phyloP scores from a whole-genome alignment of 306 rosid species.

The Prosopis cineraria region DNA sequence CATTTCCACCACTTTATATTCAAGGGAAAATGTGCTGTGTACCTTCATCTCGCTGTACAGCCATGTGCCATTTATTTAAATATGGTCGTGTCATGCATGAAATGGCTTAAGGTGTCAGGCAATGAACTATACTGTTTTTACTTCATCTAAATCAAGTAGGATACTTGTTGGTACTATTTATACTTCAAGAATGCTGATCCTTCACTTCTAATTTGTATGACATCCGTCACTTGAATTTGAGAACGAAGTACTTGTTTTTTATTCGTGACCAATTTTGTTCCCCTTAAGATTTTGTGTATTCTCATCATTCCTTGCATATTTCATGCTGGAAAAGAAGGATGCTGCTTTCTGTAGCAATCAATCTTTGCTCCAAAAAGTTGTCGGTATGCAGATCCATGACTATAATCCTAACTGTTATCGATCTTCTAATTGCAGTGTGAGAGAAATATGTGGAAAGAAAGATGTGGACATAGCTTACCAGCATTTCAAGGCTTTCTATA shows the following conservation, averaged over 20 bases:
- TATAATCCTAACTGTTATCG: background rate
- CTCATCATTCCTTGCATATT: background rate
- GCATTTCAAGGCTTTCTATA: constrained; percentile 89
- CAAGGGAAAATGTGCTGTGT: background rate
- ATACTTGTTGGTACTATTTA: background rate
- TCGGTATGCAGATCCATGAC: constrained; percentile 15
- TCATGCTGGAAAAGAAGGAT: constrained; percentile 4
- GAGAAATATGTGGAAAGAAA: constrained; percentile 94
- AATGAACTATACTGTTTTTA: constrained; percentile 13
- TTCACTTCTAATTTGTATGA: background rate
- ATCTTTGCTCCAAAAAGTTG: background rate
- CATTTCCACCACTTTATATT: too few relatives aligned
- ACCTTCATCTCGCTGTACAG: background rate
- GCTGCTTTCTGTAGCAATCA: constrained; percentile 22
- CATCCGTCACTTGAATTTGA: background rate
- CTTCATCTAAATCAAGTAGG: background rate
- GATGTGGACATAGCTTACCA: constrained; percentile 86
- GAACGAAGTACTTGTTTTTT: background rate
- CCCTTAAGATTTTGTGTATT: background rate
- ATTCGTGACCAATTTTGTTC: background rate
- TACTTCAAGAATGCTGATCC: background rate
- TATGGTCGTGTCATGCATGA: too few relatives aligned
- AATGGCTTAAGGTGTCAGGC: constrained; percentile 16
- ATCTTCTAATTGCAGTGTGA: constrained; percentile 59
- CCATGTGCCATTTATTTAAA: background rate